These are phyloP conservation scores for Tagetes patula DNA, from an alignment of 129 eudicot genomes.

Conservation along the genomic window DNA sequence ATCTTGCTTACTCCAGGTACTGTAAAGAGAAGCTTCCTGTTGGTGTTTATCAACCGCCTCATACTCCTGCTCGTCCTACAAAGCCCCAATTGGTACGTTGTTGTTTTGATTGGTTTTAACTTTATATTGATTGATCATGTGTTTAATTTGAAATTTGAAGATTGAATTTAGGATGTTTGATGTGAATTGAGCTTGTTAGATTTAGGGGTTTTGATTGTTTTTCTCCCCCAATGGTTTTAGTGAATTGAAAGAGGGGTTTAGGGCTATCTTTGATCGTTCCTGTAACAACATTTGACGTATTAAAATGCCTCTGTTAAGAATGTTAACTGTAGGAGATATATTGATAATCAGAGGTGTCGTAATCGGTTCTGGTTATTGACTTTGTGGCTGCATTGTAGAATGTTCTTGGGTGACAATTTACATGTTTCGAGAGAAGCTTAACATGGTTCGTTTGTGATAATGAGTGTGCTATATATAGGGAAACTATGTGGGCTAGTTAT, in stretches of 20 bases:
- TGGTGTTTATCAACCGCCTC: conserved; percentile 62
- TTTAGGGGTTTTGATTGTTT: conserved; percentile 5
- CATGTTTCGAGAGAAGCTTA: neutral
- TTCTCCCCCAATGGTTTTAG: neutral
- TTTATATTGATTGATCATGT: neutral
- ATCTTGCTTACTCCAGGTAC: conserved; percentile 64
- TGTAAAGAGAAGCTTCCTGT: conserved; percentile 48
- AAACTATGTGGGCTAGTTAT: neutral
- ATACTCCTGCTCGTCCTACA: conserved; percentile 65
- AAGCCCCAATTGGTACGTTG: conserved; percentile 73
- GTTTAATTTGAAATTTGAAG: neutral
- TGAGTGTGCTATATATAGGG: neutral
- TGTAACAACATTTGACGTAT: neutral
- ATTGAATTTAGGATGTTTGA: neutral
- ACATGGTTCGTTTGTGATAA: neutral
- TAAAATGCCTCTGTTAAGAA: neutral
- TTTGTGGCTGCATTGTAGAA: neutral
- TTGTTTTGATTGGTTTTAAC: neutral
- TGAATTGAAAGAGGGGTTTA: conserved; percentile 10
- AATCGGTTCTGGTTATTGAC: neutral
- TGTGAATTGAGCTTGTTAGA: neutral
- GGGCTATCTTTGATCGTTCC: conserved; percentile 3
- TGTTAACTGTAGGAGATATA: neutral
- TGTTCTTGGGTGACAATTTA: neutral
- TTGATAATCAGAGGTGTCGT: neutral